Evolutionary conservation across 1,284 basidiomycete genomes (phyloP), one percentile per base, ranked within the genome.

Genomic region (Hypsizygus ulmarius): DNA sequence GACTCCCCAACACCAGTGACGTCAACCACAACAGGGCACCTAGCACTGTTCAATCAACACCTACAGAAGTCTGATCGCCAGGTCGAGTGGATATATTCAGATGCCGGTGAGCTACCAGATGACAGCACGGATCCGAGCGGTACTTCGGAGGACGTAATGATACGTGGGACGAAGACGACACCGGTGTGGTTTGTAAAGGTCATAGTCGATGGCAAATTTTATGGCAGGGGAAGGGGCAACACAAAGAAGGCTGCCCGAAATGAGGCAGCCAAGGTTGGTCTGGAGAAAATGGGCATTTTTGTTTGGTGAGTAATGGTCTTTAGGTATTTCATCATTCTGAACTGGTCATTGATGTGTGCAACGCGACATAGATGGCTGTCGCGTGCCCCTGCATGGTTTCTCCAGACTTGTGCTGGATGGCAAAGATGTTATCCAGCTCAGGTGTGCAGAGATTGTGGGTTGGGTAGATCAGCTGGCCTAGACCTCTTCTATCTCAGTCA

Each of bases 201-300:
- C 39, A 66, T 81, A 44, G 76, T 89, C 43, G 74, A 82, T 43
- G 78, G 77, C 1, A 68, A 78, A 50, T 67, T 73, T 41, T 72
- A 76, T 64, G 86, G 86, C 2, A 61, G 60, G 11, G 87, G 87
- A 1, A 72, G 67, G 45, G 87, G 85, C 6, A 78, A 73, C 54
- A 87, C 85, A 39, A 90, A 90, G 75, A 87, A 84, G 62, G 75
- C 77, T 2, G 87, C 87, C 1, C 75, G 82, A 60, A 88, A 88
- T 58, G 87, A 81, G 54, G 82, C 82, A 2, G 82, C 82, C 21
- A 83, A 80, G 59, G 67, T 75, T 49, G 81, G 79, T 1, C 66
- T 84, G 47, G 60, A 67, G 55, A 73, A 64, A 41, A 49, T 84
- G 59, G 79, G 75, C 2, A 64, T 80, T 38, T 47, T 59, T 41